A percentile compares a stretch with the other conserved stretches of the same genome.
phyloP scores from a whole-genome alignment of 805 yeast species.

The Zygotorulaspora chibaensis region DNA sequence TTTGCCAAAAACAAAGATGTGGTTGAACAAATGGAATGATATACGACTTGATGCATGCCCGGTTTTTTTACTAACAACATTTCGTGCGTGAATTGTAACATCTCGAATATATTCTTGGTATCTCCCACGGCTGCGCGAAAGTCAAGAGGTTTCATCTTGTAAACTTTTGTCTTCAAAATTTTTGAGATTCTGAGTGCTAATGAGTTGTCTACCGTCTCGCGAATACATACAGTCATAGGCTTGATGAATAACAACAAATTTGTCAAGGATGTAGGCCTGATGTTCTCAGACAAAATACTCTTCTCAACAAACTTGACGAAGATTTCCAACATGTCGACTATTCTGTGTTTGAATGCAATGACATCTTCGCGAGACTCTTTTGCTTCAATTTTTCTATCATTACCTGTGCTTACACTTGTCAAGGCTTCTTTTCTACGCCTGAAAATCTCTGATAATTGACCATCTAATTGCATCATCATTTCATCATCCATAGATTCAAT shows the following conservation, averaged over 20 bases:
- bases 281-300: conserved; percentile 9
- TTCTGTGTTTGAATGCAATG: conserved; percentile 69
- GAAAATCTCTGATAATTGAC: conserved; percentile 76
- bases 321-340: conserved; percentile 70
- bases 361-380: conserved; percentile 75
- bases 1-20: conserved; percentile 53
- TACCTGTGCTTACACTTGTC: conserved; percentile 52
- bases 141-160: conserved; percentile 42
- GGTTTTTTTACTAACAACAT: conserved; percentile 36
- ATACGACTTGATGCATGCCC: conserved; percentile 35
- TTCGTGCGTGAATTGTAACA: conserved; percentile 42
- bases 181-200: conserved; percentile 75
- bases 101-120: conserved; percentile 21
- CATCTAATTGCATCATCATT: conserved; percentile 92
- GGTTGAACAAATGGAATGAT: conserved; percentile 58
- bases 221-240: conserved; percentile 59
- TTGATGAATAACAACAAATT: conserved; percentile 40
- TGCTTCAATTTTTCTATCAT: conserved; percentile 67
- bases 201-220: conserved; percentile 61
- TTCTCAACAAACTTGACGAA: conserved; percentile 46
- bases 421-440: conserved; percentile 73
- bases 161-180: conserved; percentile 55
- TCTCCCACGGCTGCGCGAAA: conserved; percentile 16
- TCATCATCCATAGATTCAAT: conserved; percentile 93
- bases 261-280: conserved; percentile 2